These are phyloP conservation scores for Serendipita sp. DNA, from an alignment of 768 basidiomycete species.

Conservation along the genomic window DNA sequence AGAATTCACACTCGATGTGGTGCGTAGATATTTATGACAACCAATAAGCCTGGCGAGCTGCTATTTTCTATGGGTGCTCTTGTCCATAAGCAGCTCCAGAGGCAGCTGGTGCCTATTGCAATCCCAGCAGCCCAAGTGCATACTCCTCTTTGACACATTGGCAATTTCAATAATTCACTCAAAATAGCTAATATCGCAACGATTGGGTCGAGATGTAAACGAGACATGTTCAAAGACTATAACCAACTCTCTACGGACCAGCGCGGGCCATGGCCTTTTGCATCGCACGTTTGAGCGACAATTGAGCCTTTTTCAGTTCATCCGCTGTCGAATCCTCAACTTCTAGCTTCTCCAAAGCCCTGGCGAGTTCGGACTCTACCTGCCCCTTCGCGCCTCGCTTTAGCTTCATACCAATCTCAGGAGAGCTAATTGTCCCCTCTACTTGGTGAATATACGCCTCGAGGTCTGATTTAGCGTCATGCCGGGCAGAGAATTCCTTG, in stretches of 20 bases:
- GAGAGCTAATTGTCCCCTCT: constrained; percentile 87
- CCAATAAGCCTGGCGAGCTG: too few species aligned
- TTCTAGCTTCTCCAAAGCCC: constrained; percentile 96
- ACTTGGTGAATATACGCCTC: constrained; percentile 97
- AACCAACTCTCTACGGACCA: too few species aligned
- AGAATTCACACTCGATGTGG: too few species aligned
- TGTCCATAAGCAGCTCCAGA: too few species aligned
- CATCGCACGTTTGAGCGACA: constrained; percentile 88
- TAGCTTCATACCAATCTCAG: constrained; percentile 95
- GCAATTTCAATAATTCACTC: not conserved
- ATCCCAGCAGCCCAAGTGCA: too few species aligned
- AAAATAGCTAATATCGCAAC: constrained; percentile 8
- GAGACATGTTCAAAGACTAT: too few species aligned
- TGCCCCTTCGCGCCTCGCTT: constrained; percentile 91
- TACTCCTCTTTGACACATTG: too few species aligned
- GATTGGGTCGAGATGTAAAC: too few species aligned
- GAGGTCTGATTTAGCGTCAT: constrained; percentile 96
- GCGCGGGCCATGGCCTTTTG: constrained; percentile 86
- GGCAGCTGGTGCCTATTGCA: too few species aligned
- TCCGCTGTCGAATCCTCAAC: constrained; percentile 88
- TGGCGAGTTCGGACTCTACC: constrained; percentile 94
- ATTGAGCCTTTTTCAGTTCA: constrained; percentile 90
- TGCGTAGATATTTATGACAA: too few species aligned
- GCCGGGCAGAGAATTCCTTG: constrained; percentile 96
- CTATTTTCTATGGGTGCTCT: too few species aligned